Evolutionary conservation across 257 asterid species (phyloP), one percentile per base, ranked within the genome.

Genomic region (Fraxinus anomala): DNA sequence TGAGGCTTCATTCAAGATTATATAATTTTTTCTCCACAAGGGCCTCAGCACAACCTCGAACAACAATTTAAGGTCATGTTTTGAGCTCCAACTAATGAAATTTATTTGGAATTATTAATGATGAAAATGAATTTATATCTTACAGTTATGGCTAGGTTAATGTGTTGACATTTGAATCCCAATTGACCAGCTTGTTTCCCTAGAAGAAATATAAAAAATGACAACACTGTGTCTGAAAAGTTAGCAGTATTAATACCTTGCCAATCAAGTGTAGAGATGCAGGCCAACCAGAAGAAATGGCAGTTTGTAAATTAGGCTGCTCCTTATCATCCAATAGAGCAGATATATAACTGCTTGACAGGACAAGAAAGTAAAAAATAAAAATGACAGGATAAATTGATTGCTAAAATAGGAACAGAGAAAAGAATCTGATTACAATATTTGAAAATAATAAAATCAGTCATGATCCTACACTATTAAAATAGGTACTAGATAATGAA

Each of bases 251-350:
- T 68, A 78, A 30, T 87, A 93, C 99, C 99, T 95, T 95, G 80
- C 99, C 99, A 81, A 95, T 95, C 84, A 95, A 86, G 88, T 95
- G 99, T 68, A 95, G 80, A 17, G 99, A 91, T 28, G 97, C 96
- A 61, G 99, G 99, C 99, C 99, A 95, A 56, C 97, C 97, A 39
- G 91, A 87, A 9, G 87, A 85, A 78, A 91, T 73, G 79, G 96
- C 97, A 44, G 81, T 75, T 77, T 93, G 88, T 86, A 95, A 85
- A 85, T 85, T 82, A 76, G 91, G 91, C 73, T 84, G 88, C 81
- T 87, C 84, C 72, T 83, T 85, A 70, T 90, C 97, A 74, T 90
- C 96, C 76, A 82, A 76, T 31, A 95, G 97, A 74, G 99, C 97
- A 84, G 99, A 93, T 83, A 93, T 73, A 83, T 95, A 95, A 79